These are phyloP conservation scores for Fraxinus excelsior DNA, from an alignment of 257 asterid genomes.

Conservation along the genomic window DNA sequence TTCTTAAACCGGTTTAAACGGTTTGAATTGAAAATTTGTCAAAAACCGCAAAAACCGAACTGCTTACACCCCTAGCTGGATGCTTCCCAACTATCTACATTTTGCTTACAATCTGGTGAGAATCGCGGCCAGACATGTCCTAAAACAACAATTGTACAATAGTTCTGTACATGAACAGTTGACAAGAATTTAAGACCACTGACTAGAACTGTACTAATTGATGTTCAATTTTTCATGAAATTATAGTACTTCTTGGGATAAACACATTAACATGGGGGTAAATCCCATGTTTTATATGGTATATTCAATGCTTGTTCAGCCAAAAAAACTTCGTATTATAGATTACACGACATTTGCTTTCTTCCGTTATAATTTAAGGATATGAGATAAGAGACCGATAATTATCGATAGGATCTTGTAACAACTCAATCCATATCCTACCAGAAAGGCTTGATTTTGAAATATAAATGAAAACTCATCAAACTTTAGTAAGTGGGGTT, in stretches of 20 bases:
- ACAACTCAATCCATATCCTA: background rate
- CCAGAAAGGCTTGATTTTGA: conserved; percentile 14
- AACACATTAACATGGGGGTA: background rate
- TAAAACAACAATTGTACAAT: conserved; percentile 2
- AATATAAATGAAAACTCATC: no score
- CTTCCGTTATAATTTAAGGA: background rate
- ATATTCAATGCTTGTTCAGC: conserved; percentile 15
- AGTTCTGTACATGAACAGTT: conserved; percentile 24
- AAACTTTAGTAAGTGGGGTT: conserved; percentile 20
- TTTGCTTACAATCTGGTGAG: no score
- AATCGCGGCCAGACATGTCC: no score
- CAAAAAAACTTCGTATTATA: background rate
- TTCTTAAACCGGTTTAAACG: no score
- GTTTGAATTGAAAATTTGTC: no score
- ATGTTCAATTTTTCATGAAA: conserved; percentile 29
- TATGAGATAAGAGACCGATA: background rate
- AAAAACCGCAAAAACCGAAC: no score
- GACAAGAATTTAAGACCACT: conserved; percentile 31
- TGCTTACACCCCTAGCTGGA: no score
- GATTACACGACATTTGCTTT: background rate
- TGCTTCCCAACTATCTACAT: no score
- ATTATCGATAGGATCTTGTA: background rate
- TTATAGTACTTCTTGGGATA: conserved; percentile 41
- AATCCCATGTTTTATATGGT: conserved; percentile 13
- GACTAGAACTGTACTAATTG: conserved; percentile 5